These are phyloP conservation scores for Aspergillus affinis DNA, from an alignment of 495 filamentous ascomycete genomes.

Conservation along the genomic window DNA sequence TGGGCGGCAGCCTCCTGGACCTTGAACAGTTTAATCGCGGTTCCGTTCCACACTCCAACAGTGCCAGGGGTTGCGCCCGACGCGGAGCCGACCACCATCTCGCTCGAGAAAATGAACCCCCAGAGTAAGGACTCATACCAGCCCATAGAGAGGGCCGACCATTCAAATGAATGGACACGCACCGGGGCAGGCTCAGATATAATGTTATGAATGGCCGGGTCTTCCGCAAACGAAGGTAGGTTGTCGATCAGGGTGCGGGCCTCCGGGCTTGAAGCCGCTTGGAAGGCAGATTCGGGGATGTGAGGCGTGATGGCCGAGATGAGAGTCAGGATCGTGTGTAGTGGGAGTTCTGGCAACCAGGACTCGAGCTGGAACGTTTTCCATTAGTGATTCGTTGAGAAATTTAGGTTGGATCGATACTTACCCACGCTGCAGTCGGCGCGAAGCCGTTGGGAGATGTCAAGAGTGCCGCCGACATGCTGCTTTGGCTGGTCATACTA, in stretches of 20 bases:
- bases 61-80: conserved; percentile 60
- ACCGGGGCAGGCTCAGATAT: conserved; percentile 66
- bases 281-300: conserved; percentile 42
- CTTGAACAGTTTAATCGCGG: conserved; percentile 79
- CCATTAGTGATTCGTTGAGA: conserved; percentile 12
- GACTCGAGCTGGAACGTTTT: conserved; percentile 69
- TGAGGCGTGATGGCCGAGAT: conserved; percentile 58
- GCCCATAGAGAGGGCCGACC: conserved; percentile 86
- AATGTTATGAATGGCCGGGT: conserved; percentile 64
- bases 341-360: conserved; percentile 88
- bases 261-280: conserved; percentile 21
- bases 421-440: conserved; percentile 73
- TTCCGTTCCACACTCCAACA: conserved; percentile 95
- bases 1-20: conserved; percentile 81
- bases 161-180: conserved; percentile 89
- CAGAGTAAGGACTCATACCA: conserved; percentile 97
- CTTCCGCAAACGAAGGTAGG: conserved; percentile 60
- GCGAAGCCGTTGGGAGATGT: conserved; percentile 62
- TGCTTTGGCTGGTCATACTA: conserved; percentile 79
- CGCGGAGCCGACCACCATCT: conserved; percentile 77
- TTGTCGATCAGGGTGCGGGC: conserved; percentile 44
- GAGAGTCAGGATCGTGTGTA: conserved; percentile 84
- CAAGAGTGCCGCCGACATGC: conserved; percentile 57
- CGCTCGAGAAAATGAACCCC: conserved; percentile 90
- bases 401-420: conserved; percentile 18